Percentiles rank a stretch among this genome's conserved stretches.
phyloP scores from a whole-genome alignment of 768 basidiomycete species.

The Rubroboletus pulcherrimus region DNA sequence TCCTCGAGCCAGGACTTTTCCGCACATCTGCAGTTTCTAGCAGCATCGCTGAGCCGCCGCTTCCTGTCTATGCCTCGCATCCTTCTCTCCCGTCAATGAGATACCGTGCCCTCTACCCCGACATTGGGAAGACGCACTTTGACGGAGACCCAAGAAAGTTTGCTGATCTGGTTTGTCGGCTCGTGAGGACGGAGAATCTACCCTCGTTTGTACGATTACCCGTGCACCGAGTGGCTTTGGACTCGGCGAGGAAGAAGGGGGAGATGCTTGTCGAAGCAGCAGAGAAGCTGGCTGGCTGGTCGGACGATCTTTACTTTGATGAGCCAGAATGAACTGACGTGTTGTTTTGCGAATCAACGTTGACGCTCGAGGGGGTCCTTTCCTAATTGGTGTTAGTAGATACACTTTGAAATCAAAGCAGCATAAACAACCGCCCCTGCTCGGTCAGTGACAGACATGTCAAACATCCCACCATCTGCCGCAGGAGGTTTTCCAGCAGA shows the following conservation, averaged over 20 bases:
- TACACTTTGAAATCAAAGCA: conserved; percentile 33
- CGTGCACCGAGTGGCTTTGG: conserved; percentile 22
- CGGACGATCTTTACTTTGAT: conserved; percentile 22
- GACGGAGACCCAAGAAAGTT: conserved; percentile 26
- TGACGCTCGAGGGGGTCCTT: not conserved
- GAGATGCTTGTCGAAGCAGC: conserved; percentile 18
- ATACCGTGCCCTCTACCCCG: conserved; percentile 20
- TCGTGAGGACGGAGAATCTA: conserved; percentile 14
- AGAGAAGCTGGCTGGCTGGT: conserved; percentile 21
- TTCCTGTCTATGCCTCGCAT: conserved; percentile 20
- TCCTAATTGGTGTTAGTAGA: conserved; percentile 7
- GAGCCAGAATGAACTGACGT: not conserved
- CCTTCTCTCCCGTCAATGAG: conserved; percentile 24
- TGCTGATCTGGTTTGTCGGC: conserved; percentile 14
- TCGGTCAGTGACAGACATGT: conserved; percentile 18
- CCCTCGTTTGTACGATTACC: conserved; percentile 20
- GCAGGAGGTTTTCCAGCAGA: conserved; percentile 51
- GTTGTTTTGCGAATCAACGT: not conserved
- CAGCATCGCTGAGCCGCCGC: conserved; percentile 9
- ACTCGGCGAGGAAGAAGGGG: conserved; percentile 21
- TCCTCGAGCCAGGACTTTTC: conserved; percentile 24
- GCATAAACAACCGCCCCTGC: conserved; percentile 31
- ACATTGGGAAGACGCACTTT: conserved; percentile 16
- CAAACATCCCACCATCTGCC: conserved; percentile 41
- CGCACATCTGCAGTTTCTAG: conserved; percentile 19